phyloP scores from a whole-genome alignment of 345 rosid genomes.

The Draba incana region DNA sequence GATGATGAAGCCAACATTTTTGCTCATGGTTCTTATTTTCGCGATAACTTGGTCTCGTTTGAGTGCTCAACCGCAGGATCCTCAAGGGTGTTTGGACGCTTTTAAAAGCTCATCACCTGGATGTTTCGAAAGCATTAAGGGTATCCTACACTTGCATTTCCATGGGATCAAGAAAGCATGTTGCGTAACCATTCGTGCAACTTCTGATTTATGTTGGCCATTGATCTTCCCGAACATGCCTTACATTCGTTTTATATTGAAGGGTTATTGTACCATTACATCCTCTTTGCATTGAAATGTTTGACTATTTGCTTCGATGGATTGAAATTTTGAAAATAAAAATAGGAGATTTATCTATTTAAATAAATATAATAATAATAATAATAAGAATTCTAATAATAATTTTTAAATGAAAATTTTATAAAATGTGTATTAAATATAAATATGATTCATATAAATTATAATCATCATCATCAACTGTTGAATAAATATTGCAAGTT shows the following conservation, averaged over 20 bases:
- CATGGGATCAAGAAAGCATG: constrained; percentile 18
- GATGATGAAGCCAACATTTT: background rate
- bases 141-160: background rate
- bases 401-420: no score
- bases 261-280: background rate
- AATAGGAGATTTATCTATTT: no score
- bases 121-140: background rate
- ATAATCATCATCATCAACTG: no score
- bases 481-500: no score
- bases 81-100: no score
- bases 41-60: background rate
- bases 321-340: no score
- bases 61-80: constrained; percentile 10
- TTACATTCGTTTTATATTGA: constrained; percentile 10
- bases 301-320: background rate
- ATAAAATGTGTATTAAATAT: no score
- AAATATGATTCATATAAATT: no score
- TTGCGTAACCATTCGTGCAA: background rate
- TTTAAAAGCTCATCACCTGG: background rate
- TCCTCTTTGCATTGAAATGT: background rate
- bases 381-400: no score
- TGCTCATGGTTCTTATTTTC: background rate
- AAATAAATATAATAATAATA: no score
- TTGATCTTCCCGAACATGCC: background rate
- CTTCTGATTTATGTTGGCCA: constrained; percentile 25